Evolutionary conservation across 2,329 filamentous ascomycete species (phyloP), one percentile per base, ranked within the genome.

Genomic region (Neopestalotiopsis sp.): DNA sequence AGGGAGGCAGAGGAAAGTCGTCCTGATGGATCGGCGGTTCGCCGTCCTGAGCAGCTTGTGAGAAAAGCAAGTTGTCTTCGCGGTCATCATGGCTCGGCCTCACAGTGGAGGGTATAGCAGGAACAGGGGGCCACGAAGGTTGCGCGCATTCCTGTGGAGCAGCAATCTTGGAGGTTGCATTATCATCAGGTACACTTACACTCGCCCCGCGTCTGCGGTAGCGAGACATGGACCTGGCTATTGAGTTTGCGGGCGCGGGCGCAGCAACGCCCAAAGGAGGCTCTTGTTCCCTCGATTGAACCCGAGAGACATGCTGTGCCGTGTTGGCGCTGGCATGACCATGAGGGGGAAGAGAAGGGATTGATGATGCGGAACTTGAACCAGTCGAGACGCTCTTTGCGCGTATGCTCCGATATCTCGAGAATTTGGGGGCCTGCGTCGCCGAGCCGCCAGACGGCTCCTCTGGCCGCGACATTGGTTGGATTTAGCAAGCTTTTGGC

Each of bases 191-290:
- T 52, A 69, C 72, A 66, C 74, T 68, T 71, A 75, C 72, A 69
- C 73, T 76, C 71, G 74, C 68, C 45, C 73, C 69, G 49, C 74
- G 75, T 49, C 76, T 75, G 57, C 77, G 77, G 72, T 79, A 79
- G 71, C 77, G 76, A 74, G 77, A 79, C 77, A 78, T 78, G 67
- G 77, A 78, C 68, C 77, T 73, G 69, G 76, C 72, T 70, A 78
- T 75, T 71, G 74, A 73, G 69, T 74, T 78, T 38, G 30, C 30
- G 42, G 45, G 64, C 34, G 70, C 71, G n/a, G 72, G 69, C 69
- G 70, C 45, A 60, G 71, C 62, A 58, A 45, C 32, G 10, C 62
- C 57, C 20, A 63, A 30, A 12, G 24, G 28, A 28, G 64, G 40
- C 64, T 49, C 49, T 52, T 52, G 40, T 58, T 61, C 67, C n/a